Evolutionary conservation across 2,329 filamentous ascomycete species (phyloP), one percentile per base, ranked within the genome.

Genomic region (Calonectria multiphialidica): DNA sequence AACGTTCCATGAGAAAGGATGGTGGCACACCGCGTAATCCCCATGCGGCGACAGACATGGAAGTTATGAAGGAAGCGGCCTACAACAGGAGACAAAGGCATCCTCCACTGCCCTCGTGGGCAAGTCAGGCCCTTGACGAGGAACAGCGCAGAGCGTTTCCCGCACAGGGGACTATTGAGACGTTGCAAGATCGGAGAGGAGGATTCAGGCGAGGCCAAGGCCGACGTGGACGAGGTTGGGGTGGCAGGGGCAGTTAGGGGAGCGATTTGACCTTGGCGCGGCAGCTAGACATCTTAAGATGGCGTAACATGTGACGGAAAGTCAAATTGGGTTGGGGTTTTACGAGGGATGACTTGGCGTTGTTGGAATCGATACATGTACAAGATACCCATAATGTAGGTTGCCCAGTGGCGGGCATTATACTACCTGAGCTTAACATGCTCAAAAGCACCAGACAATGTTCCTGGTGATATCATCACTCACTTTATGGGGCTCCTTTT

Each of bases 21-120:
- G 68, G 62, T 18, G 63, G 61, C 10, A 69, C 62, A 53, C 30
- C 65, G 9, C 74, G 33, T 16, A 74, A 70, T 59, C 62, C 62
- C 8, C 75, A 70, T 49, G 79, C 73, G 7, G 73, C 40, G 15
- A 81, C 83, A 35, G 83, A 84, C 50, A 72, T 81, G 45, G 77
- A 78, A 59, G 80, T 82, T 18, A 81, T 85, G 80, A 78, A 77
- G 47, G 81, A 81, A 67, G 80, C 81, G 35, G 81, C 79, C 23
- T 77, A 81, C 13, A 82, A 77, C 57, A 80, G 81, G 67, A 79
- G 69, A 72, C 75, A 75, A 23, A 72, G 77, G 18, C 61, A 63
- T 15, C 71, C 75, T 45, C 78, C 76, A 44, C 75, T 83, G 33
- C 82, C 83, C 10, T 63, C 70, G 15, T 83, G 82, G 82, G 82